Evolutionary conservation across 768 basidiomycete species (phyloP), one percentile per base, ranked within the genome.

Genomic region (Leucogyrophana mollusca): DNA sequence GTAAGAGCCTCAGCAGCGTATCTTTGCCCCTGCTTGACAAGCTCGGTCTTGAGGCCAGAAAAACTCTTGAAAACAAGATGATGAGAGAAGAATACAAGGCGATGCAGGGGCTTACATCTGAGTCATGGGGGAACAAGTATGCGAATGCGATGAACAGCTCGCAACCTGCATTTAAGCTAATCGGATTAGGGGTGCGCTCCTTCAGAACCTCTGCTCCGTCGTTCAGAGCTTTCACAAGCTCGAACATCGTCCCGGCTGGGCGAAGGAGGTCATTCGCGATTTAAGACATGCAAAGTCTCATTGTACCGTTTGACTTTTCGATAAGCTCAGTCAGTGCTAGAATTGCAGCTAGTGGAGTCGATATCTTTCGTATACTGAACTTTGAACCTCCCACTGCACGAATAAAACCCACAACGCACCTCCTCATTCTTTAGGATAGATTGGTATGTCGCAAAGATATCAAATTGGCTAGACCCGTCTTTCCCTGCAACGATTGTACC

Each of bases 101-200:
- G 13, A 52, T 43, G 20, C 51, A 34, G 58, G 32, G 11, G 67
- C 86, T 66, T 66, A 90, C 90, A 43, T 78, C 80, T 23, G 86
- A 85, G 56, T 88, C 88, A 59, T 92, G 88, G 18, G 87, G 87
- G 59, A 87, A 87, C 35, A 83, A 69, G 25, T 90, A 91, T 56
- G 93, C 87, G 56, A 93, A 95, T 9, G 88, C 85, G 57, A 90
- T 85, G 72, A 95, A 93, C 33, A 95, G 76, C 63, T 93, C 87
- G 65, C 87, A 90, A 46, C 93, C 93, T n/a, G 90, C 90, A 50
- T 85, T 85, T 50, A 92, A 71, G 52, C 90, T 83, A 68, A 94
- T 88, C 18, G 88, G 79, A 63, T 92, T 93, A 21, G 83, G 72
- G 1, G 82, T 77, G n/a, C 73, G 73, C 20, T 70, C 63, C 53